Base-by-base conservation (phyloP, 129 eudicot genomes). In the Pittosporum tobira region DNA sequence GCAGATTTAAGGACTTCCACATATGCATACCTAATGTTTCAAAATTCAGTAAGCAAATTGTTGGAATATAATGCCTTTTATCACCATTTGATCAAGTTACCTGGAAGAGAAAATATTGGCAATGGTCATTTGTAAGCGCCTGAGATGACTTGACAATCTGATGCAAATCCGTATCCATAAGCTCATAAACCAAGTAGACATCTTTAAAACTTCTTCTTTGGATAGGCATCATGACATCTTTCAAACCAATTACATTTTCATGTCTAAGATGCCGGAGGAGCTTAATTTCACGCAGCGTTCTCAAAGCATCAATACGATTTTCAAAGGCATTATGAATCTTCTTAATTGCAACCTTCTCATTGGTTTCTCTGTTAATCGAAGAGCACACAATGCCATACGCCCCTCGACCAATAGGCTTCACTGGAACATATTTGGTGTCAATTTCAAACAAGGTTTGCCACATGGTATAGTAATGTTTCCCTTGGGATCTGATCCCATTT, bases 321-420 rank as follows among this genome's bases (percentile, higher is more conserved):
- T 76, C 89, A 73, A 85, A 81, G 3, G 79, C 87, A 13, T 85
- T 79, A 31, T 79, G 74, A 59, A 85, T 85, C 79, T 79, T 85
- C 79, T 85, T 81, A 11, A 85, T 81, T n/a, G 95, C 95, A 47
- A 85, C 90, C 56, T 73, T 81, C 60, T 85, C 95, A 46, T 81
- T 85, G 8, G 95, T 85, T 65, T 85, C 95, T 46, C 70, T 76
- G 67, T 85, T 81, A 20, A 85, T 56, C 23, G 89, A 85, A 31
- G 95, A 85, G 34, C 95, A 85, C 7, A 85, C 95, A 31, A 85
- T 80, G 19, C 95, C 95, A 46, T 85, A 82, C 0, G 88, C 88
- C 43, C 88, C 89, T 57, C 84, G 70, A 11, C 89, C 89, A 46
- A 82, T 74, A 13, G 83, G 89, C 81, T 81, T 81, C 28, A 85